phyloP scores from a whole-genome alignment of 805 yeast species.

The Ogataea corticis region DNA sequence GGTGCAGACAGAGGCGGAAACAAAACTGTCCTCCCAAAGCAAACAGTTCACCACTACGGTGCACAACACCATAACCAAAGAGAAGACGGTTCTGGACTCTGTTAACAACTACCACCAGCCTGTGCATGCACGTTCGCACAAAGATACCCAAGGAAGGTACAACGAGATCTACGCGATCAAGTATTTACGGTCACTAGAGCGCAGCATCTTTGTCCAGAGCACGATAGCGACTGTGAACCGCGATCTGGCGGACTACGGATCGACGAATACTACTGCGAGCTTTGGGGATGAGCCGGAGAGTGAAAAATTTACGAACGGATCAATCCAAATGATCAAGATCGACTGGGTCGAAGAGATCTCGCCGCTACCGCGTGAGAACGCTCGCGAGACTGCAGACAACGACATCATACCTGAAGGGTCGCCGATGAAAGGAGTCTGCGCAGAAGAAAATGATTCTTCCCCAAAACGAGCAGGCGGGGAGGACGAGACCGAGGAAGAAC shows the following conservation, averaged over 20 bases:
- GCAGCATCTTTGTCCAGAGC: conserved; percentile 28
- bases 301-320: conserved; percentile 7
- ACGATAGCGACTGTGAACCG: conserved; percentile 21
- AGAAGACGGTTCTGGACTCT: conserved; percentile 16
- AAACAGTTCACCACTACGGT: conserved; percentile 17
- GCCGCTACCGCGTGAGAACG: background rate
- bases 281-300: background rate
- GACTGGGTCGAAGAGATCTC: conserved; percentile 14
- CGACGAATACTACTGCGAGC: conserved; percentile 14
- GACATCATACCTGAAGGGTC: conserved; percentile 5
- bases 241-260: conserved; percentile 20
- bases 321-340: conserved; percentile 22
- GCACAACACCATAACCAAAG: conserved; percentile 18
- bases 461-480: conserved; percentile 18
- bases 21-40: background rate
- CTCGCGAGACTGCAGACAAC: background rate
- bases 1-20: conserved; percentile 3
- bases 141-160: background rate
- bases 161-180: conserved; percentile 25
- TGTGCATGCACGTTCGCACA: background rate
- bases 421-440: conserved; percentile 3
- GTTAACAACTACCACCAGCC: conserved; percentile 18
- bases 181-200: conserved; percentile 26
- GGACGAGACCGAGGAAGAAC: conserved; percentile 15
- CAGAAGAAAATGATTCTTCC: conserved; percentile 12